Evolutionary conservation across 208 protist genomes (phyloP), one percentile per base, ranked within the genome.

Genomic region (Crithidia acanthocephali): DNA sequence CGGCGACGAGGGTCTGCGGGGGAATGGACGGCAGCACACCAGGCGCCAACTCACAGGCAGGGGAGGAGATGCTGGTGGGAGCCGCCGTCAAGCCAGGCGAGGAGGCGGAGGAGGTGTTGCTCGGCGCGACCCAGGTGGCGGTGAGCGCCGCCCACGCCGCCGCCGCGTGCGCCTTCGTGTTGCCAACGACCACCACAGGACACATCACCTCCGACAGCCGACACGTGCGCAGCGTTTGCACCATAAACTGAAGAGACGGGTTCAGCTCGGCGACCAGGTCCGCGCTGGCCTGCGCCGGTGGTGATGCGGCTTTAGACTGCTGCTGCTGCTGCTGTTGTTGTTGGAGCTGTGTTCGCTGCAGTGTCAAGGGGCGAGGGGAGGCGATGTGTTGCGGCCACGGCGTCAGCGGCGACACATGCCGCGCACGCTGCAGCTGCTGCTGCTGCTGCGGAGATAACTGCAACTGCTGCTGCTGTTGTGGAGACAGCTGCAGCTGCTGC

Each of bases 201-300:
- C 72, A 77, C 72, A 77, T 77, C 44, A 71, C 72, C 47, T 77
- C 72, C 9, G 62, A 33, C 13, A 71, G 18, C 3, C 56, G 50
- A 32, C 66, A 79, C 23, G 16, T 30, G 16, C 58, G 47, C 42
- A 79, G 30, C 9, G 58, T 10, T 40, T 79, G 58, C 60, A 68
- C 66, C 58, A 75, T 68, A 51, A 71, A 40, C 27, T 67, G 56
- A 22, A 77, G 64, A 11, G 64, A 66, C 8, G 72, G 72, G 30
- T 71, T 77, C 25, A 77, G 64, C 15, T 42, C 63, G 2, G 64
- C 57, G 28, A 77, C 1, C 56, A 67, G 33, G 40, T 77, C 72
- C 11, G 44, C 71, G 15, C 25, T 35, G 16, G 23, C 6, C 37
- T 64, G 72, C 32, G 27, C 40, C 45, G 15, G 35, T 40, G 35